phyloP scores from a whole-genome alignment of 306 rosid genomes.

The Acacia confusa region DNA sequence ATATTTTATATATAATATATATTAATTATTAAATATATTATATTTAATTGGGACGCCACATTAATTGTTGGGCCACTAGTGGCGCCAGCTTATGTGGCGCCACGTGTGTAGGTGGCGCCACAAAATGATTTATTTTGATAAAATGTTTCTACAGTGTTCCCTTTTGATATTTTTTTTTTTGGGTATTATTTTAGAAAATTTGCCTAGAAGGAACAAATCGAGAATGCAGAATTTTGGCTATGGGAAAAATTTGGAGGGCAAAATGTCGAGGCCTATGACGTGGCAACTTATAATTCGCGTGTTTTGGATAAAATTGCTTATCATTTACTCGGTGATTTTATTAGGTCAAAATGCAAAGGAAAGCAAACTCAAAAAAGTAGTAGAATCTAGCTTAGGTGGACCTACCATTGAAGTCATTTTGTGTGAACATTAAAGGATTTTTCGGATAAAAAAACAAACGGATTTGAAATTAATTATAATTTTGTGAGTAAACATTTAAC shows the following conservation, averaged over 20 bases:
- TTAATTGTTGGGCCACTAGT: too few species aligned
- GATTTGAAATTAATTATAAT: neutral
- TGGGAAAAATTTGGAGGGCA: neutral
- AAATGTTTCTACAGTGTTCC: too few species aligned
- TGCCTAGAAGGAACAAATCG: neutral
- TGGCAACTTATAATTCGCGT: neutral
- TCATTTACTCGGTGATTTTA: neutral
- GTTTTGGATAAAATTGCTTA: constrained; percentile 7
- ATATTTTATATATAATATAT: too few species aligned
- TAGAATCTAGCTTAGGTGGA: neutral
- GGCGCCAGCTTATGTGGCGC: too few species aligned
- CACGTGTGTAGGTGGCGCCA: too few species aligned
- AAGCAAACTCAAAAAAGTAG: neutral
- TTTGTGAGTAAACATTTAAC: neutral
- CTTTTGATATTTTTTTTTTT: too few species aligned
- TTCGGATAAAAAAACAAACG: neutral
- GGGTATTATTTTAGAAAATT: too few species aligned
- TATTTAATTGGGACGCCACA: too few species aligned
- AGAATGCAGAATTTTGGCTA: neutral
- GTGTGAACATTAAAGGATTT: neutral
- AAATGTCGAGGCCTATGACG: neutral
- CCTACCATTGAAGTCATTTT: neutral
- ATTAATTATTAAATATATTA: too few species aligned
- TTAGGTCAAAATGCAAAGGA: constrained; percentile 3
- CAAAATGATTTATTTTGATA: too few species aligned